These are phyloP conservation scores for Orbilia blumenaviensis DNA, from an alignment of 2,329 filamentous ascomycete species.

Conservation along the genomic window DNA sequence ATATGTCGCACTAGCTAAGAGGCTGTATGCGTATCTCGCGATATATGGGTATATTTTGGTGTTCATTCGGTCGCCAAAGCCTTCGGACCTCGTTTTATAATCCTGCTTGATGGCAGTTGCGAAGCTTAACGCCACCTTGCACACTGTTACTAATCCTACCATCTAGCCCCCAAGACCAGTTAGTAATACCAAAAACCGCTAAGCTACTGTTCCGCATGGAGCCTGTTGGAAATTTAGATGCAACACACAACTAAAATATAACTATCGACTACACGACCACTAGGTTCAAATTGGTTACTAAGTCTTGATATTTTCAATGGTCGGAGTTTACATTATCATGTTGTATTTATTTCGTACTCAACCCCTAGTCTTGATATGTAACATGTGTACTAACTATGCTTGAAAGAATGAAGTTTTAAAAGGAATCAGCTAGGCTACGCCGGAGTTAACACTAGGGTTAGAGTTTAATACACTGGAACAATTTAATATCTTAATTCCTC, in stretches of 20 bases:
- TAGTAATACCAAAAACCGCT: background rate
- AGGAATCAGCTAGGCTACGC: too few species aligned
- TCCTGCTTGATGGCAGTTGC: background rate
- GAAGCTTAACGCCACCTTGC: conserved; percentile 13
- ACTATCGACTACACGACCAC: too few species aligned
- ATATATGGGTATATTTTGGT: background rate
- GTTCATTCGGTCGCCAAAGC: background rate
- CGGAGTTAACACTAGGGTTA: too few species aligned
- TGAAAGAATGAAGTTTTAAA: too few species aligned
- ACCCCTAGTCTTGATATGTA: too few species aligned
- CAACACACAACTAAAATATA: background rate
- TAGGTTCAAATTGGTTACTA: too few species aligned
- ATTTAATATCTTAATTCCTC: background rate
- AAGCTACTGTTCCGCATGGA: background rate
- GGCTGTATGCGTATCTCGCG: background rate
- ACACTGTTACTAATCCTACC: background rate
- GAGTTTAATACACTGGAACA: too few species aligned
- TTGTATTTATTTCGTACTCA: too few species aligned
- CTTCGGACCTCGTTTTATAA: background rate
- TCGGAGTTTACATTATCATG: too few species aligned
- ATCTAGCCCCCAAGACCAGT: background rate
- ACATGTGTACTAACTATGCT: too few species aligned
- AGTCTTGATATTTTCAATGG: too few species aligned
- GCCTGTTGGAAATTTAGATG: background rate
- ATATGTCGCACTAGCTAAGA: background rate